Evolutionary conservation across 2,329 filamentous ascomycete genomes (phyloP).

Genomic region (Aspergillus sp.): DNA sequence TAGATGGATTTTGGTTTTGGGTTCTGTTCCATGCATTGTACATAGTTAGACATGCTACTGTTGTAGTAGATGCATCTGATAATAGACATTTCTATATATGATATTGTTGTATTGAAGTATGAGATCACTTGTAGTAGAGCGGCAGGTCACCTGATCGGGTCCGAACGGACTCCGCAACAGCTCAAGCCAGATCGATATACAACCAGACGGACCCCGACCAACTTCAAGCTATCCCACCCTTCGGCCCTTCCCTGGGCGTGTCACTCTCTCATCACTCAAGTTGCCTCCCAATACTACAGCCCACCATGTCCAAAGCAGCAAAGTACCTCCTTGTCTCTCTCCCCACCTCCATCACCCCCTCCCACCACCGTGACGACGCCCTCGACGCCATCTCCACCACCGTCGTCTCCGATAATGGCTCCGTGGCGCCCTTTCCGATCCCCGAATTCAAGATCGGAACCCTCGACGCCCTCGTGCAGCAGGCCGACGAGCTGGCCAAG

Average conservation of each 20-base stretch:
- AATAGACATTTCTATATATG: background rate
- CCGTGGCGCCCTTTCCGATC: conserved; percentile 72
- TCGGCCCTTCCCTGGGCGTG: background rate
- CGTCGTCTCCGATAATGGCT: conserved; percentile 71
- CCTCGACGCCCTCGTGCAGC: conserved; percentile 88
- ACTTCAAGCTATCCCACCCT: conserved; percentile 1
- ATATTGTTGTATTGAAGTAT: too few relatives aligned
- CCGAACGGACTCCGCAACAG: conserved; percentile 11
- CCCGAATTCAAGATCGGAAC: conserved; percentile 98
- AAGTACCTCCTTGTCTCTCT: conserved; percentile 89
- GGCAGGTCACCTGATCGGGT: background rate
- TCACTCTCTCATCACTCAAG: background rate
- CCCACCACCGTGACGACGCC: conserved; percentile 76
- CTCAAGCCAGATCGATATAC: background rate
- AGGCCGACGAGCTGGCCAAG: conserved; percentile 92
- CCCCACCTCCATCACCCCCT: conserved; percentile 80
- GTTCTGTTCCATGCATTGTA: background rate
- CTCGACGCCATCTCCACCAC: conserved; percentile 71
- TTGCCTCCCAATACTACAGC: background rate
- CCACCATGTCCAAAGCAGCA: conserved; percentile 42
- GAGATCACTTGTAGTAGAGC: background rate
- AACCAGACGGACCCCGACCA: background rate
- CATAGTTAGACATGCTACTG: background rate
- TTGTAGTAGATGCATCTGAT: background rate
- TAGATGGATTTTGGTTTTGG: conserved; percentile 1